Evolutionary conservation across 1,139 yeast genomes (phyloP).

Genomic region (Suhomyces guaymorum): DNA sequence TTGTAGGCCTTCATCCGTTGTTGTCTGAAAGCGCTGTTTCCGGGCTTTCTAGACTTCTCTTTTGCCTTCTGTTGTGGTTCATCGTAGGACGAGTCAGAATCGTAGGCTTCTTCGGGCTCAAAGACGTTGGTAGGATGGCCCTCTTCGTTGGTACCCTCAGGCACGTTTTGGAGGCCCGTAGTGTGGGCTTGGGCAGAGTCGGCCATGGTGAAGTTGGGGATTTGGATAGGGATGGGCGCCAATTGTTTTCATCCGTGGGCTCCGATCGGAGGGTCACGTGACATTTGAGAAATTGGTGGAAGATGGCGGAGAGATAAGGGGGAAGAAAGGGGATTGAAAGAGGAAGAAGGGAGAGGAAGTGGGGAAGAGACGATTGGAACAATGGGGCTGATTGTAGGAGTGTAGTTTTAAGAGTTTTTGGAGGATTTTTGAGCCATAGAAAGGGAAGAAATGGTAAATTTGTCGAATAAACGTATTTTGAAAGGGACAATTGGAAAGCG

Average conservation of each 20-base stretch:
- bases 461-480: no score
- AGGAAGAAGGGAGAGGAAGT: no score
- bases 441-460: no score
- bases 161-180: conserved; percentile 2
- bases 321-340: no score
- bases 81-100: conserved; percentile 13
- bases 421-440: no score
- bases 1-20: conserved; percentile 56
- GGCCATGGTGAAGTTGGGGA: conserved; percentile 6
- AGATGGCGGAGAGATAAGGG: no score
- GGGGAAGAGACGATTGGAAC: no score
- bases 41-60: conserved; percentile 51
- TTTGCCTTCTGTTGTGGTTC: conserved; percentile 9
- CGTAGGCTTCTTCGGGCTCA: conserved; percentile 7
- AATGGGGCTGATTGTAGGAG: no score
- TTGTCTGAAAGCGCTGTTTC: conserved; percentile 65
- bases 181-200: conserved; percentile 5
- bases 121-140: conserved; percentile 2
- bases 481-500: no score
- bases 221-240: background rate
- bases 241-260: conserved; percentile 7
- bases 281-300: no score
- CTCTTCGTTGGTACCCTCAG: background rate
- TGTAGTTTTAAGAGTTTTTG: no score
- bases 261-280: conserved; percentile 2